Conservation (phyloP, 805 yeast genomes). For the Sugiyamaella lignohabitans region DNA sequence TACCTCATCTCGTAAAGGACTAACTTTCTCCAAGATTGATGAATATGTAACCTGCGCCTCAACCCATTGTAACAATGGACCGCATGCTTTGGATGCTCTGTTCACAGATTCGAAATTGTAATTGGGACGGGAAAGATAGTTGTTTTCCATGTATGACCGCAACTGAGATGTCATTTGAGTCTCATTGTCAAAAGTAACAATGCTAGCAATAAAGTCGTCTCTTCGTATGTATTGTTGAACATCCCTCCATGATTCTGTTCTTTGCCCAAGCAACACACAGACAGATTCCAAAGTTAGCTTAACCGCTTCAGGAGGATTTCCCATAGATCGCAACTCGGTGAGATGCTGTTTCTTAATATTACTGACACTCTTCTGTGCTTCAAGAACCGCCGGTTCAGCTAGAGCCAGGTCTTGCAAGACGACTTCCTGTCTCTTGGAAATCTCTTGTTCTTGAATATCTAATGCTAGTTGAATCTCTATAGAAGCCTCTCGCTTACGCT, state of each 20-base stretch:
- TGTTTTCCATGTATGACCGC: slow-evolving; percentile 49
- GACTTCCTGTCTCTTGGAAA: slow-evolving; percentile 44
- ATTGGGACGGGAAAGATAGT: slow-evolving; percentile 55
- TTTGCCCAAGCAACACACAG: slow-evolving; percentile 71
- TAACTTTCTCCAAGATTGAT: slow-evolving; percentile 58
- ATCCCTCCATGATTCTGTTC: slow-evolving; percentile 64
- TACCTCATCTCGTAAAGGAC: slow-evolving; percentile 69
- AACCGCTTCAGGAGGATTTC: slow-evolving; percentile 84
- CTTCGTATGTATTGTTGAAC: slow-evolving; percentile 72
- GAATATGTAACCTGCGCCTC: slow-evolving; percentile 81
- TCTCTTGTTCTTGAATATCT: slow-evolving; percentile 56
- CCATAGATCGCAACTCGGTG: slow-evolving; percentile 82
- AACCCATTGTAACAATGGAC: slow-evolving; percentile 86
- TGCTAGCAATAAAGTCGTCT: slow-evolving; percentile 81
- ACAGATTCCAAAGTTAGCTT: slow-evolving; percentile 83
- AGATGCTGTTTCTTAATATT: slow-evolving; percentile 88
- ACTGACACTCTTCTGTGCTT: slow-evolving; percentile 85
- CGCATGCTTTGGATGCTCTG: slow-evolving; percentile 92
- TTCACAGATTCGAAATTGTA: slow-evolving; percentile 69
- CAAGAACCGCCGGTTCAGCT: slow-evolving; percentile 79
- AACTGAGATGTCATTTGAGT: slow-evolving; percentile 47
- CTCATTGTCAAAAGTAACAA: slow-evolving; percentile 67
- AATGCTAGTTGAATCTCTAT: slow-evolving; percentile 66
- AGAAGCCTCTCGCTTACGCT: slow-evolving; percentile 81
- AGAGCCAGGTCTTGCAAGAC: slow-evolving; percentile 61